Percentiles rank a stretch among this genome's conserved stretches.
These are phyloP conservation scores for Gossypium gossypioides DNA, from an alignment of 441 rosid genomes.

Conservation along the genomic window DNA sequence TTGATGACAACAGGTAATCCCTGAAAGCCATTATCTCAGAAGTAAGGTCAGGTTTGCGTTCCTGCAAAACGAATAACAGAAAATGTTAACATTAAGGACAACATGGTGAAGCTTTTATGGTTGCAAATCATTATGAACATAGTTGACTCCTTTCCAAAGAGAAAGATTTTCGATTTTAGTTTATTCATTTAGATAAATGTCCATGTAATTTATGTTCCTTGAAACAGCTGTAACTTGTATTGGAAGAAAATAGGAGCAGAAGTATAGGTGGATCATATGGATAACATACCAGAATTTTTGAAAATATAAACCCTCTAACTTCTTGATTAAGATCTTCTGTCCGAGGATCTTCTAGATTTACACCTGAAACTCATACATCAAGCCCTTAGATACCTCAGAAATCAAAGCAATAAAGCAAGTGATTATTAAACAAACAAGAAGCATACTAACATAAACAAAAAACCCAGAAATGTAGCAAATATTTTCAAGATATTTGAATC, in stretches of 20 bases:
- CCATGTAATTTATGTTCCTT: not conserved
- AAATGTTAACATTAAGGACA: constrained; percentile 13
- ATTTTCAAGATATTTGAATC: not conserved
- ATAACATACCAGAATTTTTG: constrained; percentile 77
- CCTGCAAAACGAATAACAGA: constrained; percentile 38
- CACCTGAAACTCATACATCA: constrained; percentile 58
- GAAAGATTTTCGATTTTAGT: not conserved
- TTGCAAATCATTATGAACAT: constrained; percentile 11
- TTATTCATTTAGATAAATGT: not conserved
- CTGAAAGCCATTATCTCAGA: constrained; percentile 92
- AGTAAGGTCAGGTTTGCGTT: constrained; percentile 81
- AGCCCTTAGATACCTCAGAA: constrained; percentile 12
- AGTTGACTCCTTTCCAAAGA: not conserved
- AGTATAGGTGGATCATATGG: constrained; percentile 9
- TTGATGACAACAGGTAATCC: constrained; percentile 82
- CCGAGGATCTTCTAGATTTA: constrained; percentile 90
- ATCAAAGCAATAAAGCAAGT: not conserved
- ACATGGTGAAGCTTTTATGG: constrained; percentile 7
- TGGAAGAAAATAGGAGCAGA: constrained; percentile 7
- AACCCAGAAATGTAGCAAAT: not conserved
- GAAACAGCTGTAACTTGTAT: not conserved
- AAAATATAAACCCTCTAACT: constrained; percentile 96
- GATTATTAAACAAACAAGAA: not conserved
- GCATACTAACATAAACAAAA: not conserved
- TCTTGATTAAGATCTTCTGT: constrained; percentile 99